Conservation (phyloP, 306 rosid species). For the Prunus kanzakura region DNA sequence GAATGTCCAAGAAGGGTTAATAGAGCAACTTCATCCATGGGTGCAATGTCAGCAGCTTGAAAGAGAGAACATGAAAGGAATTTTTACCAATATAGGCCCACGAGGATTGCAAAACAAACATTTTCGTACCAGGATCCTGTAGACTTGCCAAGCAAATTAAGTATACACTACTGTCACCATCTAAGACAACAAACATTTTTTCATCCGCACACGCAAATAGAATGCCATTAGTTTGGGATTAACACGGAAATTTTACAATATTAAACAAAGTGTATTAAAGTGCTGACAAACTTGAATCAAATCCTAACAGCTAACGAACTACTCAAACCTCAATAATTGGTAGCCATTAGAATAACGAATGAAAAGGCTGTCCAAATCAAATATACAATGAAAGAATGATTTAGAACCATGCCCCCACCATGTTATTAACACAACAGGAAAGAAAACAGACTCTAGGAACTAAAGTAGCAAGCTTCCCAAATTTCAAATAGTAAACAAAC, state of each 20-base stretch:
- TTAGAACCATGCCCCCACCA: neutral
- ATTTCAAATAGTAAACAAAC: neutral
- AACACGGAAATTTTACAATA: neutral
- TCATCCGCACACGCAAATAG: neutral
- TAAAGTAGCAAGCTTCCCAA: neutral
- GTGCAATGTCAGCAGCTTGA: neutral
- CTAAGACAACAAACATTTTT: neutral
- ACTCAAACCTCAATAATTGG: neutral
- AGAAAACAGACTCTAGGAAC: neutral
- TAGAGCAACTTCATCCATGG: neutral
- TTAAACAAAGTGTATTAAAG: neutral
- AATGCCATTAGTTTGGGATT: neutral
- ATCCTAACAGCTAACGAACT: neutral
- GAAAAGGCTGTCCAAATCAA: neutral
- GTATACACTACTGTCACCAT: constrained; percentile 5
- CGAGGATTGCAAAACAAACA: neutral
- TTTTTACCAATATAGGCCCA: neutral
- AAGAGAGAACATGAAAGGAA: neutral
- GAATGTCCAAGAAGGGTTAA: neutral
- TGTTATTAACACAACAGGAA: neutral
- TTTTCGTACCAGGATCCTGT: neutral
- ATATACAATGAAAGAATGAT: neutral
- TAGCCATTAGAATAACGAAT: neutral
- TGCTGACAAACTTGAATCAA: neutral
- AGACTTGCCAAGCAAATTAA: neutral